phyloP scores from a whole-genome alignment of 2,329 filamentous ascomycete species.

The Fusarium palustre region DNA sequence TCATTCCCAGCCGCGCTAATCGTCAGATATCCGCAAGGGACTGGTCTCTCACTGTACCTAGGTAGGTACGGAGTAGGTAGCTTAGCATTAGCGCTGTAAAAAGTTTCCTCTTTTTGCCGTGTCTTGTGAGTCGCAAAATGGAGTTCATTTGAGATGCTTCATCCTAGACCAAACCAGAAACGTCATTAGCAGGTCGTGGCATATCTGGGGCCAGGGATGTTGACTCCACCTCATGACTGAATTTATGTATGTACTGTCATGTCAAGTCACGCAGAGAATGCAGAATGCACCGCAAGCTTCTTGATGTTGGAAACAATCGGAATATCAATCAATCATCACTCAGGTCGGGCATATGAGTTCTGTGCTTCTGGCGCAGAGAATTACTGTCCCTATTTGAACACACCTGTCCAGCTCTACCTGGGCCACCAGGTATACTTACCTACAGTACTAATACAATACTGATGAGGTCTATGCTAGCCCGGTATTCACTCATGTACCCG shows the following conservation, averaged over 20 bases:
- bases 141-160: constrained; percentile 21
- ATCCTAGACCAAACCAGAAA: constrained; percentile 35
- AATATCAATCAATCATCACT: not conserved
- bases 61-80: no score
- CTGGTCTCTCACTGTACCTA: constrained; percentile 31
- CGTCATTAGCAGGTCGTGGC: constrained; percentile 23
- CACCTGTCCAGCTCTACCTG: not conserved
- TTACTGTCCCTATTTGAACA: not conserved
- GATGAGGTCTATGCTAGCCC: no score
- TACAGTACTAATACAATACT: no score
- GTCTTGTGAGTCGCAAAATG: constrained; percentile 25
- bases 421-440: no score
- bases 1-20: constrained; percentile 28
- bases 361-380: not conserved
- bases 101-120: constrained; percentile 36
- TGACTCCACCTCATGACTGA: constrained; percentile 16
- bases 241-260: not conserved
- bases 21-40: constrained; percentile 30
- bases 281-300: not conserved
- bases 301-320: not conserved
- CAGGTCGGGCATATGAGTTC: not conserved
- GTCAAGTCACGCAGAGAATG: not conserved
- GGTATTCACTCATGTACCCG: not conserved
- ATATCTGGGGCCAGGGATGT: constrained; percentile 23
- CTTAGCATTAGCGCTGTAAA: constrained; percentile 28